Evolutionary conservation across 192 early-diverging fungal species (phyloP).

Genomic region (Podila horticola): DNA sequence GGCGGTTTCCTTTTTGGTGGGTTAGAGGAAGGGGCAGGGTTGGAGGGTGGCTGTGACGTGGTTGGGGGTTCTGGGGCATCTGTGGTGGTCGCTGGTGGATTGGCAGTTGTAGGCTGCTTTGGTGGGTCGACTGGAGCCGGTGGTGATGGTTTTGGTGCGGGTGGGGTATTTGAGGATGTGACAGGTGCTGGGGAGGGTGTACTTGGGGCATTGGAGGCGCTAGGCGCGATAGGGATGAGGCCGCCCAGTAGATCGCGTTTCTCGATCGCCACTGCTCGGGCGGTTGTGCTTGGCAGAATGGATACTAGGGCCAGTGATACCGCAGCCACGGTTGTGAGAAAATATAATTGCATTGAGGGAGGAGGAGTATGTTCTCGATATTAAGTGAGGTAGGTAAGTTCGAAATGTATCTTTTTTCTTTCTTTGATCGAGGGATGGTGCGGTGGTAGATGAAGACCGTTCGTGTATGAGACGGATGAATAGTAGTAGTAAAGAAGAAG

Average conservation of each 20-base stretch:
- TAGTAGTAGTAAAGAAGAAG: background rate
- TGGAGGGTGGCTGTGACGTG: background rate
- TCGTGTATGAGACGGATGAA: background rate
- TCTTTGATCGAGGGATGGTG: too few species aligned
- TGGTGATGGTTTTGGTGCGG: conserved; percentile 6
- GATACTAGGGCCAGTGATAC: background rate
- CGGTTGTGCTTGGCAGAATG: background rate
- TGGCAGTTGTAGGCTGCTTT: background rate
- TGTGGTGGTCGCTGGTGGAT: background rate
- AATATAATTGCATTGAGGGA: background rate
- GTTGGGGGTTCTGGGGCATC: background rate
- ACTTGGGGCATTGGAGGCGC: background rate
- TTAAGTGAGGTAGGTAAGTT: too few species aligned
- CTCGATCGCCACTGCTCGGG: background rate
- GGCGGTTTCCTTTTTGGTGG: background rate
- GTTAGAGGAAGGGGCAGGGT: background rate
- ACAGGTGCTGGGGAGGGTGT: background rate
- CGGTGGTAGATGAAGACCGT: too few species aligned
- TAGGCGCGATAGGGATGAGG: background rate
- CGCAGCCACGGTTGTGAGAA: background rate
- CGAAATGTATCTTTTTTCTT: too few species aligned
- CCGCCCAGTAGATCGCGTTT: background rate
- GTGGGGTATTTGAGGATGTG: background rate
- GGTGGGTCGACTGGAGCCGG: background rate
- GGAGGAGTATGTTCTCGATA: too few species aligned